Conservation (phyloP, 1,139 yeast genomes). For the Saccharomyces pastorianus region DNA sequence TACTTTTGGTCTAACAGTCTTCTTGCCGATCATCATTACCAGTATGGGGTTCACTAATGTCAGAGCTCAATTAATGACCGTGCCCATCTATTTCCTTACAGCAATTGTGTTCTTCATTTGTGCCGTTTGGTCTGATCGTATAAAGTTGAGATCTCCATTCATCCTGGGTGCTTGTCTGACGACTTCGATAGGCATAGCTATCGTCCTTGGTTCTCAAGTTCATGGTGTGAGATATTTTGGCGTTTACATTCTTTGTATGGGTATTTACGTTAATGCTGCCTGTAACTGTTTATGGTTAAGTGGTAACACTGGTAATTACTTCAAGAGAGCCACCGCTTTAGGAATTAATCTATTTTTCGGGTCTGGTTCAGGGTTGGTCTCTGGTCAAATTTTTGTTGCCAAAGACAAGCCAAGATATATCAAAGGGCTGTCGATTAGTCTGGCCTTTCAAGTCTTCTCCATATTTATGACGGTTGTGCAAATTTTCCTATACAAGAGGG, state of each 20-base stretch:
- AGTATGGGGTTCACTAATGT: constrained; percentile 40
- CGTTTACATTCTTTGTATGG: constrained; percentile 38
- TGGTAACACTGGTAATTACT: constrained; percentile 39
- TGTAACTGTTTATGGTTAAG: constrained; percentile 41
- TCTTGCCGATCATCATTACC: constrained; percentile 40
- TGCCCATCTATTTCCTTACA: constrained; percentile 42
- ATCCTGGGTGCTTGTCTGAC: constrained; percentile 33
- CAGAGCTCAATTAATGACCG: constrained; percentile 42
- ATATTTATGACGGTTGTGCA: constrained; percentile 41
- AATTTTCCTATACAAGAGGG: constrained; percentile 35
- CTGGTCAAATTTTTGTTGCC: constrained; percentile 37
- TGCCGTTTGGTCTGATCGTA: constrained; percentile 38
- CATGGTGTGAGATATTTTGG: constrained; percentile 42
- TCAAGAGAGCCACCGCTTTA: constrained; percentile 40
- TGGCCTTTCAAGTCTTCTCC: constrained; percentile 47
- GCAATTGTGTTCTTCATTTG: constrained; percentile 35
- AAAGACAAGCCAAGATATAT: constrained; percentile 31
- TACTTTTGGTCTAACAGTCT: constrained; percentile 43
- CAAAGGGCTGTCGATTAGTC: constrained; percentile 40
- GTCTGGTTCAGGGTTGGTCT: constrained; percentile 40
- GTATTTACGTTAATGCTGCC: constrained; percentile 38
- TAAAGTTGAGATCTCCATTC: constrained; percentile 33
- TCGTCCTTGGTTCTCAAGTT: constrained; percentile 32
- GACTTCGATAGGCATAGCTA: constrained; percentile 37
- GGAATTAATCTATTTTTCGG: constrained; percentile 41